Evolutionary conservation across 2,329 filamentous ascomycete species (phyloP), one percentile per base, ranked within the genome.

Genomic region (Fusarium graminum): DNA sequence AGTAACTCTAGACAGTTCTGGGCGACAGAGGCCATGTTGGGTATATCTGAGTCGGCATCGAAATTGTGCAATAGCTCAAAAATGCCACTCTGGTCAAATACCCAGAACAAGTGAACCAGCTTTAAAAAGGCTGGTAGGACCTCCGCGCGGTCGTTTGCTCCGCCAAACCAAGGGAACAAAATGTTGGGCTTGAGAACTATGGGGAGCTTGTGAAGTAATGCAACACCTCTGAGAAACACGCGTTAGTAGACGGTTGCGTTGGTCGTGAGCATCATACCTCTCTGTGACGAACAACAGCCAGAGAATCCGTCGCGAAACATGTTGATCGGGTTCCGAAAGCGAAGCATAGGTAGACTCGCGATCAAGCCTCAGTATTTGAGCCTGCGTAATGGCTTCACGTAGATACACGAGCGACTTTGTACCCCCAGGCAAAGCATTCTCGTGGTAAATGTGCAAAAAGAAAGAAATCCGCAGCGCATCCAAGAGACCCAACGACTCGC

Each of bases 401-500:
- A 85, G 67, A 62, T 82, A 82, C 10, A 85, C 67, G 8, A 84
- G 72, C 3, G 82, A 84, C 49, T 80, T 80, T 3, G 75, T 77
- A 1, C 82, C 81, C 4, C 83, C 83, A 0, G 81, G 76, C 11
- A 75, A 65, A 56, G 80, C 77, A 52, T 85, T 85, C 67, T 85
- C 83, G 63, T 84, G 79, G 51, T 83, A 84, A 12, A 84, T 80
- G 65, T 85, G 83, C 17, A 85, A 72, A 45, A 85, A 85, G 63
- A 85, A 85, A 0, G 82, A 80, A 3, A 80, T 80, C 6, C 81
- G 77, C 5, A 85, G 64, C 32, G 74, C 75, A 46, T 82, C 77
- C 19, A 85, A 72, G 16, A 75, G 78, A 36, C 75, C 70, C 6
- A 68, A 62, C 14, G 66, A 70, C 22, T 71, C 74, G 26, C 73